Conservation (phyloP, 495 filamentous ascomycete genomes). For the Daldinia grandis region DNA sequence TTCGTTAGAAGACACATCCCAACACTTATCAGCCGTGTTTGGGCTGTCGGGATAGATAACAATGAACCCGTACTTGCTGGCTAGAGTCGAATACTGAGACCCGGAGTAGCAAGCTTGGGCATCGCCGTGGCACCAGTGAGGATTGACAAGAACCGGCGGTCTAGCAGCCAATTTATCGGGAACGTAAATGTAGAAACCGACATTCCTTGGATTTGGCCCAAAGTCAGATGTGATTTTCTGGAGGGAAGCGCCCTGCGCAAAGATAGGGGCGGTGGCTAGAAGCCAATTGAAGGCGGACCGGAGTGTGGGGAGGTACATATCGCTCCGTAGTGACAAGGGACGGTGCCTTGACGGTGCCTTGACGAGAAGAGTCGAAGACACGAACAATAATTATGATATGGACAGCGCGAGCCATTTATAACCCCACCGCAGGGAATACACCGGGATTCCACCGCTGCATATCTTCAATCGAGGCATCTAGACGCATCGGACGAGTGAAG, state of each 20-base stretch:
- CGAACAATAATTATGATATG: not conserved
- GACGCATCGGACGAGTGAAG: not conserved
- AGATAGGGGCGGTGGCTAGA: constrained; percentile 13
- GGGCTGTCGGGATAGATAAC: constrained; percentile 64
- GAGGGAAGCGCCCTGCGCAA: constrained; percentile 39
- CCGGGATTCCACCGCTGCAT: not conserved
- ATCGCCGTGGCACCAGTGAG: constrained; percentile 61
- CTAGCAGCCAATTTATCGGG: constrained; percentile 59
- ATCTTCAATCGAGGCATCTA: constrained; percentile 1
- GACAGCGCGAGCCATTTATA: not conserved
- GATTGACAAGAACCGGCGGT: constrained; percentile 65
- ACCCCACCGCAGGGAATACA: not conserved
- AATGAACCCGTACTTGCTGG: constrained; percentile 61
- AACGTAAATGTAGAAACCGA: constrained; percentile 64
- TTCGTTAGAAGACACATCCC: constrained; percentile 65
- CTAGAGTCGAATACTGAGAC: constrained; percentile 55
- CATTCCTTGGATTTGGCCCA: constrained; percentile 60
- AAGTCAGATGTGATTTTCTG: constrained; percentile 49
- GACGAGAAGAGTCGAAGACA: not conserved
- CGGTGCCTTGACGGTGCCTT: not conserved
- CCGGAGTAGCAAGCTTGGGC: constrained; percentile 47
- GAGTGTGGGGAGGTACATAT: constrained; percentile 16
- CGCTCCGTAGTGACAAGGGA: not conserved
- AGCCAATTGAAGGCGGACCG: constrained; percentile 12
- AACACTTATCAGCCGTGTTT: constrained; percentile 58